Evolutionary conservation across 2,329 filamentous ascomycete genomes (phyloP).

Genomic region (Nothophoma quercina): DNA sequence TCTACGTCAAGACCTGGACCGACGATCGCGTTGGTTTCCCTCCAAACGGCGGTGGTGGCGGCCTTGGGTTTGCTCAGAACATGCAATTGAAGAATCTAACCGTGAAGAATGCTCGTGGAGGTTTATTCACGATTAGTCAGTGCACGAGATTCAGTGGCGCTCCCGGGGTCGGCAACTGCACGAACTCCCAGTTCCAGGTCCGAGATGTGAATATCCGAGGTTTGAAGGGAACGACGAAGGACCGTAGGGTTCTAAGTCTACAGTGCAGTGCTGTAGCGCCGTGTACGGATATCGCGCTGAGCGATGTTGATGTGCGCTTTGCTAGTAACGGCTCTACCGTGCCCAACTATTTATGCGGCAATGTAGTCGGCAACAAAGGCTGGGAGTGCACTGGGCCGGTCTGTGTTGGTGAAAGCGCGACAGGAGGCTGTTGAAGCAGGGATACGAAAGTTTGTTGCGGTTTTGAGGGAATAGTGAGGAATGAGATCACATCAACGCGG

Average conservation of each 20-base stretch:
- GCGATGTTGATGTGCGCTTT: slow-evolving; percentile 25
- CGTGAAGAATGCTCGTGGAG: slow-evolving; percentile 32
- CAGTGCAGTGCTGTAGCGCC: slow-evolving; percentile 40
- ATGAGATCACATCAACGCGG: slow-evolving; percentile 1
- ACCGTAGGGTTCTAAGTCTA: slow-evolving; percentile 27
- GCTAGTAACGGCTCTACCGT: slow-evolving; percentile 20
- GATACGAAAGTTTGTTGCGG: slow-evolving; percentile 2
- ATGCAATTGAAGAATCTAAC: slow-evolving; percentile 49
- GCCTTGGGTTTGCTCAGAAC: slow-evolving; percentile 55
- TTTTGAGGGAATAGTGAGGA: neutral
- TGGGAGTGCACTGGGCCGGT: slow-evolving; percentile 32
- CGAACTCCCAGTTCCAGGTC: slow-evolving; percentile 52
- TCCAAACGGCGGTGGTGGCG: slow-evolving; percentile 67
- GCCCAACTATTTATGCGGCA: slow-evolving; percentile 29
- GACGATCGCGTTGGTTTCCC: slow-evolving; percentile 59
- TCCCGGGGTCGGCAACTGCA: slow-evolving; percentile 47
- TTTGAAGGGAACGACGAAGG: slow-evolving; percentile 40
- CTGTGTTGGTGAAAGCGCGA: slow-evolving; percentile 30
- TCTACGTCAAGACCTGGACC: slow-evolving; percentile 68
- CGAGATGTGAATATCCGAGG: slow-evolving; percentile 41
- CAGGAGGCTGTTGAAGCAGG: slow-evolving; percentile 26
- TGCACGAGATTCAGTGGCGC: slow-evolving; percentile 51
- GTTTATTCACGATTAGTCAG: slow-evolving; percentile 49
- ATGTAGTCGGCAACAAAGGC: slow-evolving; percentile 25
- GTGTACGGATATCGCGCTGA: slow-evolving; percentile 30